These are phyloP conservation scores for Teunomyces funiuensis DNA, from an alignment of 805 yeast species.

Conservation along the genomic window DNA sequence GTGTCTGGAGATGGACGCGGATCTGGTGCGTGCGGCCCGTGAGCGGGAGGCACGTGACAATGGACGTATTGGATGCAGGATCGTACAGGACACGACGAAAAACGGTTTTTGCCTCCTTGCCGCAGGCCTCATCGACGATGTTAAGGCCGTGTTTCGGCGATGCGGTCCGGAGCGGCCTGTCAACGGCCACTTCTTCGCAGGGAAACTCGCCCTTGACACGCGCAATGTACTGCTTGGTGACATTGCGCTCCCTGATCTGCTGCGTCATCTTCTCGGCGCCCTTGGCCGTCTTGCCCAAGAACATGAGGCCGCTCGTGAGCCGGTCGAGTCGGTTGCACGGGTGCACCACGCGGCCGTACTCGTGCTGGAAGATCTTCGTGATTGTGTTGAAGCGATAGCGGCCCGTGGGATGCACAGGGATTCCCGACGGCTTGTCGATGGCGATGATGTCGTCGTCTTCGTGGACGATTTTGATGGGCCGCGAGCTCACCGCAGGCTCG, in stretches of 20 bases:
- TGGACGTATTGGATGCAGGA: constrained; percentile 50
- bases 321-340: constrained; percentile 85
- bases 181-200: constrained; percentile 48
- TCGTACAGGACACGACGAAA: constrained; percentile 72
- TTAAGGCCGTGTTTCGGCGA: constrained; percentile 75
- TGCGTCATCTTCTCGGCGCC: constrained; percentile 76
- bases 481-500: constrained; percentile 77
- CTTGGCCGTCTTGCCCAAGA: constrained; percentile 76
- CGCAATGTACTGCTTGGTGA: constrained; percentile 82
- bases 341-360: constrained; percentile 65
- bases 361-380: constrained; percentile 74
- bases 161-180: constrained; percentile 64
- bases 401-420: constrained; percentile 97
- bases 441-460: constrained; percentile 77
- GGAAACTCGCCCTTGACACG: constrained; percentile 89
- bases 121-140: constrained; percentile 46
- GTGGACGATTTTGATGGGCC: constrained; percentile 61
- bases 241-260: constrained; percentile 71
- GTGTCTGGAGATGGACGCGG: constrained; percentile 82
- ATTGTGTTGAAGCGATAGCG: constrained; percentile 72
- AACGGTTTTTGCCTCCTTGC: constrained; percentile 72
- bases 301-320: constrained; percentile 90
- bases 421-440: constrained; percentile 90
- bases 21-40: constrained; percentile 97
- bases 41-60: constrained; percentile 80